Percentiles rank a stretch among this genome's conserved stretches.
These are phyloP conservation scores for Termitomyces sp. DNA, from an alignment of 768 basidiomycete genomes.

Conservation along the genomic window DNA sequence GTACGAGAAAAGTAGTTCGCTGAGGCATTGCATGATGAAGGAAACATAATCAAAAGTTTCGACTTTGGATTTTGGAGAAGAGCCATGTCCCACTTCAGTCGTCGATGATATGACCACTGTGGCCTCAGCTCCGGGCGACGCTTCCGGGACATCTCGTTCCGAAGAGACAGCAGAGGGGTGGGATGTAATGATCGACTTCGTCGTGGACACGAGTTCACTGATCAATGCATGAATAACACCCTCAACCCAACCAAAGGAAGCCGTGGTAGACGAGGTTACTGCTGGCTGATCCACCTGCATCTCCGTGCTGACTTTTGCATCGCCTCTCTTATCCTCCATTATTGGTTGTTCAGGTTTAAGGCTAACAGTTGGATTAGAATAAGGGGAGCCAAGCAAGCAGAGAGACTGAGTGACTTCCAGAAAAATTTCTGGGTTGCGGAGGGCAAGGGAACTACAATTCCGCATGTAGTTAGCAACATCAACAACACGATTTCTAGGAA, in stretches of 20 bases:
- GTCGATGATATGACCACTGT: background rate
- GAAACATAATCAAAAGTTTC: constrained; percentile 54
- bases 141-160: background rate
- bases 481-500: constrained; percentile 59
- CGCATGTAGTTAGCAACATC: constrained; percentile 75
- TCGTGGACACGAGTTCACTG: constrained; percentile 59
- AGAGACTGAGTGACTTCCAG: constrained; percentile 65
- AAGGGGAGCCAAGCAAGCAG: constrained; percentile 71
- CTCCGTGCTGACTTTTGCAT: constrained; percentile 28
- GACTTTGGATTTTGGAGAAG: constrained; percentile 8
- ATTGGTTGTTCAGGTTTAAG: constrained; percentile 37
- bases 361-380: constrained; percentile 51
- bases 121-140: background rate
- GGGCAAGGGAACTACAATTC: constrained; percentile 69
- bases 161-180: constrained; percentile 9
- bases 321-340: constrained; percentile 19
- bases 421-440: constrained; percentile 77
- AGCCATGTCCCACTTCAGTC: background rate
- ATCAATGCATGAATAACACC: constrained; percentile 66
- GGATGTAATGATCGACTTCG: constrained; percentile 39
- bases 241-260: constrained; percentile 45
- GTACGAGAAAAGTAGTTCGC: constrained; percentile 92
- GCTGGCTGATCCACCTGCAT: constrained; percentile 56
- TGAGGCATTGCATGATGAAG: constrained; percentile 88
- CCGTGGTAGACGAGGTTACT: constrained; percentile 12